Base-by-base conservation (phyloP, 805 yeast genomes). In the Candida quercuum region DNA sequence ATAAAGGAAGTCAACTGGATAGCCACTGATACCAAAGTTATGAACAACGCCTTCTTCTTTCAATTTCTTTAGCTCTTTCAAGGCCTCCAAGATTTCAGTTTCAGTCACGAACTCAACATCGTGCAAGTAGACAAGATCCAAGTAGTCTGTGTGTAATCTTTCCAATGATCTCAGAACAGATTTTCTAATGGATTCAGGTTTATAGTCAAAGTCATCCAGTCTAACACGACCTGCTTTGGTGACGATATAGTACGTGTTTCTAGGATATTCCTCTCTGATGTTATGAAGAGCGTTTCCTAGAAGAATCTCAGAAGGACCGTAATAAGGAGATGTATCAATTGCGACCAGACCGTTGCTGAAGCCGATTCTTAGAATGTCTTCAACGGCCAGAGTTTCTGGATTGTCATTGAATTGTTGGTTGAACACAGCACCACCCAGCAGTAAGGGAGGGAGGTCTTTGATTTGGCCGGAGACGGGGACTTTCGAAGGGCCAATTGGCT, bases 291-390 rank as follows among this genome's bases (percentile, higher is more conserved):
- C 91, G 13, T 67, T 43, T 2, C 98, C 97, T 6, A 86, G 55
- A 12, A 89, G 46, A 15, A 61, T 67, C 53, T 89, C 98, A 5
- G 95, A 84, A 0, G 86, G 86, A 0, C 97, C 97, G 56, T 89
- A 89, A 61, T 86, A 88, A 4, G 97, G 96, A 0, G 96, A 85
- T 0, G 97, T 87, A 54, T 89, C 97, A 26, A 89, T 67, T 2
- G 95, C 93, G 32, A 69, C 72, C 42, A 86, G 64, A 0, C 96
- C 96, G 19, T 67, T 54, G 16, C 65, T 60, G 49, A 89, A 80
- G 0, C 89, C 93, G 12, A 57, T 50, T 33, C 63, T 54, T 16
- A 89, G 47, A 35, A 89, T 72, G 0, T 74, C 77, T 10, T 61
- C 64, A 10, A 79, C 69, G 1, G 86, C 82, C 29, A 86, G 47